These are phyloP conservation scores for Lathyrus tuberosus DNA, from an alignment of 306 rosid species.

Conservation along the genomic window DNA sequence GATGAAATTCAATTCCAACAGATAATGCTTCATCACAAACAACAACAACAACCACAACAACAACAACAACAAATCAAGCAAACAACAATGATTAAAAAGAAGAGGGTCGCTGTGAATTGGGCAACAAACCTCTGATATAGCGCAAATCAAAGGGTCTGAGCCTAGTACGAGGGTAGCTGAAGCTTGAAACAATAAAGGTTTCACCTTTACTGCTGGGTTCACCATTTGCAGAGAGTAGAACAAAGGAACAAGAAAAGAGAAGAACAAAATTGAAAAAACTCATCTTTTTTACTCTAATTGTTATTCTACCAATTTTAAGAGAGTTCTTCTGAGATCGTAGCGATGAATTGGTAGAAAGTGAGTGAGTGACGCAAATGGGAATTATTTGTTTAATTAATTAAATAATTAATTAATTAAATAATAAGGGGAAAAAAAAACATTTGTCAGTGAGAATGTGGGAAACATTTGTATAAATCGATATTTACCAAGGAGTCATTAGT, in stretches of 20 bases:
- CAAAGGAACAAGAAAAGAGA: constrained; percentile 45
- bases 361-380: constrained; percentile 31
- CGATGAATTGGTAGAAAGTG: constrained; percentile 11
- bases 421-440: not conserved
- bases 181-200: constrained; percentile 75
- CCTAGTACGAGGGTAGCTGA: constrained; percentile 67
- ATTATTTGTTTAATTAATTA: constrained; percentile 6
- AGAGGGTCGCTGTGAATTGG: constrained; percentile 25
- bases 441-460: constrained; percentile 13
- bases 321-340: constrained; percentile 37
- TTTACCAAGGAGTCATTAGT: not conserved
- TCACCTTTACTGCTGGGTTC: constrained; percentile 44
- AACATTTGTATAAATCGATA: not conserved
- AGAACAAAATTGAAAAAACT: constrained; percentile 46
- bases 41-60: constrained; percentile 17
- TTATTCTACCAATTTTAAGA: not conserved
- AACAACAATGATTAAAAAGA: not conserved
- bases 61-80: constrained; percentile 1
- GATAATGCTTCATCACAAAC: not conserved
- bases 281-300: constrained; percentile 41
- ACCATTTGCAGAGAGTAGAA: constrained; percentile 41
- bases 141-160: constrained; percentile 68
- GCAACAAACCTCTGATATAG: constrained; percentile 73
- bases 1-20: constrained; percentile 33
- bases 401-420: constrained; percentile 17